phyloP scores from a whole-genome alignment of 441 rosid species.

The Gossypium laxum region DNA sequence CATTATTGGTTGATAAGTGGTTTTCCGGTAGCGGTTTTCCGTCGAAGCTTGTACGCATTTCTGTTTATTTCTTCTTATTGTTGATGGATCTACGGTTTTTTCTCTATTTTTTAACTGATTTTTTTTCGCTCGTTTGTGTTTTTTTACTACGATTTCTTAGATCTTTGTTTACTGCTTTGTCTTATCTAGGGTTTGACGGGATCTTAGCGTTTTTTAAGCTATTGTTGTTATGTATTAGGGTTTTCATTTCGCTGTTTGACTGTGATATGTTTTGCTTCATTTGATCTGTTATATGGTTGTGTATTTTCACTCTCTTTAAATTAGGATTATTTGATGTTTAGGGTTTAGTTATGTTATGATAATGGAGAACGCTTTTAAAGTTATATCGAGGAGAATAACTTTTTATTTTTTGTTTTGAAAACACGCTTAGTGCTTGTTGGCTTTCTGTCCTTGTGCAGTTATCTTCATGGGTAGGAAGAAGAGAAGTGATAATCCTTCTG shows the following conservation, averaged over 20 bases:
- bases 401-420: background rate
- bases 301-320: background rate
- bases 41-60: background rate
- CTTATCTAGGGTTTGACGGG: background rate
- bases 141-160: background rate
- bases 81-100: background rate
- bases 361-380: background rate
- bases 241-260: background rate
- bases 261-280: background rate
- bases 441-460: slow-evolving; percentile 12
- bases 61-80: background rate
- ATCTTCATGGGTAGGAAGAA: slow-evolving; percentile 63
- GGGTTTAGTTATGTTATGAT: background rate
- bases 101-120: background rate
- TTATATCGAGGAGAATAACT: background rate
- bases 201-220: background rate
- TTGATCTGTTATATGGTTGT: background rate
- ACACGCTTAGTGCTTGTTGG: background rate
- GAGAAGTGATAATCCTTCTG: slow-evolving; percentile 39
- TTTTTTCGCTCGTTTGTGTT: background rate
- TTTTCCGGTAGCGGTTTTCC: slow-evolving; percentile 1
- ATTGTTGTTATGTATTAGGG: background rate
- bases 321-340: background rate
- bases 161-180: background rate
- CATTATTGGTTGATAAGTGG: background rate